These are phyloP conservation scores for Jimgerdemannia lactiflua DNA, from an alignment of 192 early-diverging fungal species.

Conservation along the genomic window DNA sequence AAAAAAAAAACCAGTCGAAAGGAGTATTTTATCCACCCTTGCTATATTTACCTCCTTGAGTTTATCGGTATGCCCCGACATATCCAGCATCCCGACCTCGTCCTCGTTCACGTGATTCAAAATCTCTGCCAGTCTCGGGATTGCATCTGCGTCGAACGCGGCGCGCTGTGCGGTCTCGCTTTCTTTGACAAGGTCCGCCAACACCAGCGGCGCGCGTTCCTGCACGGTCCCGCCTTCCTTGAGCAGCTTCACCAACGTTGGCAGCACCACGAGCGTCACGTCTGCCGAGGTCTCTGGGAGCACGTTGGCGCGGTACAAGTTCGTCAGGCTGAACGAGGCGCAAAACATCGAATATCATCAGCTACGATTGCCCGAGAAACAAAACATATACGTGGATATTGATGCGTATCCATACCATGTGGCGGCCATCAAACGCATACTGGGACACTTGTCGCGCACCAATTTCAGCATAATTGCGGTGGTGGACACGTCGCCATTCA, in stretches of 20 bases:
- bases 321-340: conserved; percentile 45
- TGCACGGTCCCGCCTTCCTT: conserved; percentile 48
- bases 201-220: conserved; percentile 65
- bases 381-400: not conserved
- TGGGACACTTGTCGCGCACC: conserved; percentile 60
- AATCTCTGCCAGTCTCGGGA: conserved; percentile 60
- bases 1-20: no score
- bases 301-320: conserved; percentile 60
- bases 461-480: conserved; percentile 55
- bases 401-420: conserved; percentile 47
- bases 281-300: conserved; percentile 50
- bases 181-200: conserved; percentile 67
- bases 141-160: conserved; percentile 72
- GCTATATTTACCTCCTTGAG: conserved; percentile 55
- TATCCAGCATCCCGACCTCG: conserved; percentile 23
- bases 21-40: not conserved
- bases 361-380: not conserved
- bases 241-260: conserved; percentile 69
- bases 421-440: conserved; percentile 66
- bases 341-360: not conserved
- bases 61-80: conserved; percentile 48
- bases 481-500: not conserved
- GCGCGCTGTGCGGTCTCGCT: conserved; percentile 72
- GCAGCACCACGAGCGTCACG: conserved; percentile 55
- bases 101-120: conserved; percentile 31